phyloP scores from a whole-genome alignment of 768 basidiomycete genomes.

The Dendrothele bispora region DNA sequence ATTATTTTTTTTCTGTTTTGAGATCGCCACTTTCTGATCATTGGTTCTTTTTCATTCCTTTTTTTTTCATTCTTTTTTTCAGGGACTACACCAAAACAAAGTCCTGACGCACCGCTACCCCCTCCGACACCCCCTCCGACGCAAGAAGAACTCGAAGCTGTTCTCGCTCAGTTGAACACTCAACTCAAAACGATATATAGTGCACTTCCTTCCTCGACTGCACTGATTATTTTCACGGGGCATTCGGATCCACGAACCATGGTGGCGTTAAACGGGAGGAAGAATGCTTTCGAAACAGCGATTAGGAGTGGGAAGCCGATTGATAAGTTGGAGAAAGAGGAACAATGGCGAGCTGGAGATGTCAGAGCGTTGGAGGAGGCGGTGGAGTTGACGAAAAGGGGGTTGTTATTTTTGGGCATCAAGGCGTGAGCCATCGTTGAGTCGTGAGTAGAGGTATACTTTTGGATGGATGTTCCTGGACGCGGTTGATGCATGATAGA shows the following conservation, averaged over 20 bases:
- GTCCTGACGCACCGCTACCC: conserved; percentile 33
- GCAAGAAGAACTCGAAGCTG: conserved; percentile 30
- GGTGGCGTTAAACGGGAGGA: conserved; percentile 68
- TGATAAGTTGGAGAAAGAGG: conserved; percentile 54
- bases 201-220: conserved; percentile 75
- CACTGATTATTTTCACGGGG: conserved; percentile 83
- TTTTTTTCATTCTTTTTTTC: neutral
- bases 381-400: conserved; percentile 77
- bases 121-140: conserved; percentile 28
- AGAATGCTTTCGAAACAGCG: conserved; percentile 69
- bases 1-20: neutral
- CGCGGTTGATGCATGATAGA: too few relatives aligned
- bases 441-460: neutral
- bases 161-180: conserved; percentile 55
- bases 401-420: conserved; percentile 79
- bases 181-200: conserved; percentile 64
- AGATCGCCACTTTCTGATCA: too few relatives aligned
- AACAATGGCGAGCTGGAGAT: conserved; percentile 76
- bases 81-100: conserved; percentile 58
- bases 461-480: too few relatives aligned
- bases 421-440: conserved; percentile 28
- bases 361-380: conserved; percentile 78
- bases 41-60: conserved; percentile 2
- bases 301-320: conserved; percentile 54
- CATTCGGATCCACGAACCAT: conserved; percentile 86